These are phyloP conservation scores for Clavispora vitiphila DNA, from an alignment of 805 yeast species.

Conservation along the genomic window DNA sequence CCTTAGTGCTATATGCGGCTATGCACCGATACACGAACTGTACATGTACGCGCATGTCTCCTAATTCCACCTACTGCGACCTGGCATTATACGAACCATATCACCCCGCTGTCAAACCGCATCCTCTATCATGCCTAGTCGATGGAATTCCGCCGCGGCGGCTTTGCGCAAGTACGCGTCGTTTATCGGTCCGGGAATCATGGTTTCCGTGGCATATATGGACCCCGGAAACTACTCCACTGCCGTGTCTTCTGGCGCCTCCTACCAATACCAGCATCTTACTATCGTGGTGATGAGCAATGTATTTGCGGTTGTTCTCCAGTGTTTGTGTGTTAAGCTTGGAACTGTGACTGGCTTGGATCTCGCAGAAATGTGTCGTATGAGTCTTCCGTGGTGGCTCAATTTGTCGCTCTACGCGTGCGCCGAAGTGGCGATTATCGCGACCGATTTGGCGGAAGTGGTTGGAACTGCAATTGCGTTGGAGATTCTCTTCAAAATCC, in stretches of 20 bases:
- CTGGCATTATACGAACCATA: too few relatives aligned
- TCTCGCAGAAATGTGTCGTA: slow-evolving; percentile 77
- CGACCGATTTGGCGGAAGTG: slow-evolving; percentile 91
- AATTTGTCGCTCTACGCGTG: slow-evolving; percentile 59
- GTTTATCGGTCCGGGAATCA: slow-evolving; percentile 83
- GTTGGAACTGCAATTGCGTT: slow-evolving; percentile 89
- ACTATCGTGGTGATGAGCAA: slow-evolving; percentile 75
- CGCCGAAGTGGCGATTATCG: slow-evolving; percentile 84
- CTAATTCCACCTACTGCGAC: too few relatives aligned
- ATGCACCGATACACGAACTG: neutral
- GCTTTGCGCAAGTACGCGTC: slow-evolving; percentile 48
- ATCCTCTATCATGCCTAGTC: neutral
- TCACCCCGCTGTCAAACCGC: too few relatives aligned
- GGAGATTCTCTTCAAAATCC: slow-evolving; percentile 69
- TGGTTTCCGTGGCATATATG: slow-evolving; percentile 87
- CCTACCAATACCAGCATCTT: slow-evolving; percentile 65
- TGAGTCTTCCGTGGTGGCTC: slow-evolving; percentile 62
- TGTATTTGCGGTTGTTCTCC: slow-evolving; percentile 76
- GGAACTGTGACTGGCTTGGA: slow-evolving; percentile 90
- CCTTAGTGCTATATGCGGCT: neutral
- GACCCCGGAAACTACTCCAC: slow-evolving; percentile 94
- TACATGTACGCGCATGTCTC: neutral
- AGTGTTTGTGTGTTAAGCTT: slow-evolving; percentile 74
- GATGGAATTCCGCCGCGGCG: neutral
- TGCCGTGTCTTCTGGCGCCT: slow-evolving; percentile 84